These are phyloP conservation scores for Globisporangium viniferum DNA, from an alignment of 352 stramenopile species.

Conservation along the genomic window DNA sequence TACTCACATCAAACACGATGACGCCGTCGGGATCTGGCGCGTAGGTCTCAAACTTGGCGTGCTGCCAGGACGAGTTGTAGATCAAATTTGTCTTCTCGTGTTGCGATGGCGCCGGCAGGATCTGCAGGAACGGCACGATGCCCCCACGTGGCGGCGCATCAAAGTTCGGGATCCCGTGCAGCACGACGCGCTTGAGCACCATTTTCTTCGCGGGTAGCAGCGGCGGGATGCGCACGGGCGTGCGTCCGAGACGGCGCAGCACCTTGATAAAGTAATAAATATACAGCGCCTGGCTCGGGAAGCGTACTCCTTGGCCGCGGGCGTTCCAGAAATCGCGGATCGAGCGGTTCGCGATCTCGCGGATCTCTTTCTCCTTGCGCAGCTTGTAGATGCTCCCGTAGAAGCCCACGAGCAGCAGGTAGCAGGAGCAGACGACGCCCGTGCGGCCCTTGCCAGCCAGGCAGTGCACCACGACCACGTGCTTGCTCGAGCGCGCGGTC, in stretches of 20 bases:
- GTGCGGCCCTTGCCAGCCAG: conserved; percentile 78
- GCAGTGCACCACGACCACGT: conserved; percentile 82
- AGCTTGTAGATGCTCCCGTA: conserved; percentile 73
- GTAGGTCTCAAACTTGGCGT: conserved; percentile 60
- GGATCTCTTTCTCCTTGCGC: conserved; percentile 58
- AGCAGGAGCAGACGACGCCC: conserved; percentile 81
- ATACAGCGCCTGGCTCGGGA: conserved; percentile 80
- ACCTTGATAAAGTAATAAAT: conserved; percentile 89
- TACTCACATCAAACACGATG: conserved; percentile 55
- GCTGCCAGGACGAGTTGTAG: conserved; percentile 76
- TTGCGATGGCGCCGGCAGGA: conserved; percentile 60
- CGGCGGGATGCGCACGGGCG: conserved; percentile 53
- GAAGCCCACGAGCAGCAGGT: conserved; percentile 68
- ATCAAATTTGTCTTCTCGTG: conserved; percentile 48
- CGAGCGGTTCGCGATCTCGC: conserved; percentile 57
- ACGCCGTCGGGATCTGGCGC: conserved; percentile 40
- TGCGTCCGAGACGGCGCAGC: conserved; percentile 39
- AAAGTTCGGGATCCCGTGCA: conserved; percentile 80
- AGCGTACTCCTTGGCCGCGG: conserved; percentile 76
- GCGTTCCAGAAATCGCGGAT: conserved; percentile 78
- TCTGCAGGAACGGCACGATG: conserved; percentile 63
- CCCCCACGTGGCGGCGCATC: conserved; percentile 54
- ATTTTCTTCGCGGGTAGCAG: conserved; percentile 58
- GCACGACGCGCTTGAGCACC: conserved; percentile 46
- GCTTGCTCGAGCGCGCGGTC: conserved; percentile 53